These are phyloP conservation scores for Thyridium curvatum DNA, from an alignment of 2,329 filamentous ascomycete species.

Conservation along the genomic window DNA sequence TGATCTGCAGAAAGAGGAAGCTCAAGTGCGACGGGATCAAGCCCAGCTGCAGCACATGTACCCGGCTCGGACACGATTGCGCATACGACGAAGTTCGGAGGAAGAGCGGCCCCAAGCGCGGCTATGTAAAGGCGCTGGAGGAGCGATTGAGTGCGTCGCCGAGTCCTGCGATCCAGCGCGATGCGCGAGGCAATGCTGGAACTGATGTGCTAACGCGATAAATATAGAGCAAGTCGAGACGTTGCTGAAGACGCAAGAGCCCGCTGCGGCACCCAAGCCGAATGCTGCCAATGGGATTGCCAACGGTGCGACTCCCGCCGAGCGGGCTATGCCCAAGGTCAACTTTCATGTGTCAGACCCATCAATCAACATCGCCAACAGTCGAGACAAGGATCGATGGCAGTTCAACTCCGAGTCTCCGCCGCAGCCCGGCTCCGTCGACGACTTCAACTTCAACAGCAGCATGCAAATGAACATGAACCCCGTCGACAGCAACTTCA, in stretches of 20 bases:
- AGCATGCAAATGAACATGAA: slow-evolving; percentile 44
- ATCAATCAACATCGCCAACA: slow-evolving; percentile 36
- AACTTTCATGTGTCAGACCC: slow-evolving; percentile 39
- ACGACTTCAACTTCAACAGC: slow-evolving; percentile 53
- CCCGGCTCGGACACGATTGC: slow-evolving; percentile 78
- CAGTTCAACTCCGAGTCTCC: slow-evolving; percentile 49
- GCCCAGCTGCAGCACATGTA: slow-evolving; percentile 84
- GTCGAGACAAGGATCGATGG: slow-evolving; percentile 49
- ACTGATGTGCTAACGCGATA: not conserved
- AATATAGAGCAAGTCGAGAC: slow-evolving; percentile 83
- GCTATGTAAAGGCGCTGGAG: slow-evolving; percentile 91
- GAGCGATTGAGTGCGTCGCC: slow-evolving; percentile 73
- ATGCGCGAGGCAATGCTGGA: not conserved
- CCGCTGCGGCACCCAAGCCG: slow-evolving; percentile 23
- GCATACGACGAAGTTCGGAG: slow-evolving; percentile 87
- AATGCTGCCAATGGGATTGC: slow-evolving; percentile 28
- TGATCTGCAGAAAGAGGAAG: slow-evolving; percentile 89
- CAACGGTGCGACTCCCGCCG: slow-evolving; percentile 17
- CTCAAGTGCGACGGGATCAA: slow-evolving; percentile 80
- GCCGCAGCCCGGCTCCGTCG: slow-evolving; percentile 34
- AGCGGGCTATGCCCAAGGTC: slow-evolving; percentile 17
- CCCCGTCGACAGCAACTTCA: slow-evolving; percentile 51
- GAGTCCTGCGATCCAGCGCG: not conserved
- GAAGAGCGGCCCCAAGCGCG: slow-evolving; percentile 91
- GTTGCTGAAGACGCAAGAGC: slow-evolving; percentile 74